These are phyloP conservation scores for Aureobasidium subglaciale DNA, from an alignment of 2,329 filamentous ascomycete genomes.

Conservation along the genomic window DNA sequence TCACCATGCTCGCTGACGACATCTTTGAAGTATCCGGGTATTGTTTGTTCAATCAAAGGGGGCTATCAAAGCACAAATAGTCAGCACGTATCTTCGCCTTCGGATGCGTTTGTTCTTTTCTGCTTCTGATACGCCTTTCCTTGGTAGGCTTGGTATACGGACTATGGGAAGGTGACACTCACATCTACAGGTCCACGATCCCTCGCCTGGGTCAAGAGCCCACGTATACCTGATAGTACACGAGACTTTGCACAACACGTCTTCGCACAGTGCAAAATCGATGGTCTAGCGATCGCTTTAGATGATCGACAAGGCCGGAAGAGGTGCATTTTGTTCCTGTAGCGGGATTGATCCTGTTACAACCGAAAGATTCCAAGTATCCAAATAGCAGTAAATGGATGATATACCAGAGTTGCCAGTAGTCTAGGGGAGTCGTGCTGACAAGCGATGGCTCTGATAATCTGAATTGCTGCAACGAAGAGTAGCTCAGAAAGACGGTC, in stretches of 20 bases:
- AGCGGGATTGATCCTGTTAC: neutral
- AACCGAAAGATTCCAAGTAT: too few species aligned
- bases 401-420: too few species aligned
- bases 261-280: neutral
- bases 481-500: too few species aligned
- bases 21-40: constrained; percentile 63
- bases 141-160: too few species aligned
- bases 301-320: neutral
- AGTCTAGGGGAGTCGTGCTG: too few species aligned
- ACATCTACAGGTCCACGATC: constrained; percentile 14
- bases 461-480: too few species aligned
- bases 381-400: too few species aligned
- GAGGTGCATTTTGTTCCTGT: neutral
- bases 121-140: too few species aligned
- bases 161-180: too few species aligned
- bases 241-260: too few species aligned
- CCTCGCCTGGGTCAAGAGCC: constrained; percentile 8
- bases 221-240: neutral
- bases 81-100: neutral
- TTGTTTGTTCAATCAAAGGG: constrained; percentile 58
- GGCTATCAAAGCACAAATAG: constrained; percentile 44
- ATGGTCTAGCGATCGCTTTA: neutral
- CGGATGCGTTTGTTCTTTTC: neutral
- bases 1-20: constrained; percentile 61
- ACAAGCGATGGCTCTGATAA: too few species aligned